These are phyloP conservation scores for Aspergillus puulaauensis DNA, from an alignment of 2,329 filamentous ascomycete species.

Conservation along the genomic window DNA sequence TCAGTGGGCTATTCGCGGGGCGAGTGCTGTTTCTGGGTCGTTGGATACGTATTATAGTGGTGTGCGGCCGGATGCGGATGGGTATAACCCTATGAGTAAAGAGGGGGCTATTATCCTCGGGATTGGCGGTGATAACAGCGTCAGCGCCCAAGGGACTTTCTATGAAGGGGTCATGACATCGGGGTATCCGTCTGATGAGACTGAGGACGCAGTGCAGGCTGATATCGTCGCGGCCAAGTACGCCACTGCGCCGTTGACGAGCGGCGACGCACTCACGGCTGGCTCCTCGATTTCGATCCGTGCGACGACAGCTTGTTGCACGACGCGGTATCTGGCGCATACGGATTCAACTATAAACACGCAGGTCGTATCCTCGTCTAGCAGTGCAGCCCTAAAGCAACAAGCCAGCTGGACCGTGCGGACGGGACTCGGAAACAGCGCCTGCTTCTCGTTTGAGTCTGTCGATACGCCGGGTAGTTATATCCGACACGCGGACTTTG, in stretches of 20 bases:
- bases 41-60: slow-evolving; percentile 62
- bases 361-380: slow-evolving; percentile 55
- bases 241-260: slow-evolving; percentile 46
- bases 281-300: slow-evolving; percentile 56
- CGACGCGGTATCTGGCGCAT: slow-evolving; percentile 57
- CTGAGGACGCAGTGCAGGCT: slow-evolving; percentile 59
- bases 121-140: slow-evolving; percentile 68
- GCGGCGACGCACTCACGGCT: slow-evolving; percentile 48
- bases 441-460: slow-evolving; percentile 63
- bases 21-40: slow-evolving; percentile 53
- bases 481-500: slow-evolving; percentile 58
- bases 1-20: slow-evolving; percentile 61
- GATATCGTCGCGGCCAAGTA: slow-evolving; percentile 63
- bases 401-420: slow-evolving; percentile 56
- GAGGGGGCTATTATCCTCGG: slow-evolving; percentile 68
- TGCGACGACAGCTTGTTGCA: slow-evolving; percentile 56
- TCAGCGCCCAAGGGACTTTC: slow-evolving; percentile 60
- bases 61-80: slow-evolving; percentile 49
- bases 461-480: slow-evolving; percentile 58
- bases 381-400: slow-evolving; percentile 50
- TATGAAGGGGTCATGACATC: slow-evolving; percentile 66
- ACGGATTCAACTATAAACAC: slow-evolving; percentile 53
- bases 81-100: slow-evolving; percentile 64
- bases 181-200: slow-evolving; percentile 60
- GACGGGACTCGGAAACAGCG: slow-evolving; percentile 56